phyloP scores from a whole-genome alignment of 108 stramenopile species.

The Aureococcus anophagefferens region DNA sequence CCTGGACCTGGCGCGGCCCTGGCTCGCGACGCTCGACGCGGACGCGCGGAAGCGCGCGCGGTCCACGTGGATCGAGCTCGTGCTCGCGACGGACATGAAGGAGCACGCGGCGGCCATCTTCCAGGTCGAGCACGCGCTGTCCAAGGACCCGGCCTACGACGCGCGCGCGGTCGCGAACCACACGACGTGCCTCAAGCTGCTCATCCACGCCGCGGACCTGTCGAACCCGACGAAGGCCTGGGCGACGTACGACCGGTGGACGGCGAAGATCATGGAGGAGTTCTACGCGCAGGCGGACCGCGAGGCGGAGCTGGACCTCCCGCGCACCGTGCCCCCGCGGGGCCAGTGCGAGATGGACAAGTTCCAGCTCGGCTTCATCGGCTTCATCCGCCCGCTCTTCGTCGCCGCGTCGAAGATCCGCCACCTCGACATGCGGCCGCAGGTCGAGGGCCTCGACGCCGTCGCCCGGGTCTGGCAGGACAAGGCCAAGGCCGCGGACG shows the following conservation, averaged over 20 bases:
- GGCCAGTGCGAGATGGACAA: conserved; percentile 24
- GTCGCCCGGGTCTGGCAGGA: too few relatives aligned
- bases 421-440: too few relatives aligned
- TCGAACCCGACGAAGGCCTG: conserved; percentile 7
- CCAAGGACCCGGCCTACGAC: not conserved
- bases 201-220: conserved; percentile 28
- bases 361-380: conserved; percentile 39
- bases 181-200: conserved; percentile 7
- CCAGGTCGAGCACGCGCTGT: not conserved
- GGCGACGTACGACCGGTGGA: conserved; percentile 16
- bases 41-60: not conserved
- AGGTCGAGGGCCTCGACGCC: too few relatives aligned
- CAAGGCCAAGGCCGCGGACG: too few relatives aligned
- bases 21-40: conserved; percentile 18
- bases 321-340: conserved; percentile 15
- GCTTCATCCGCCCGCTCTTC: conserved; percentile 12
- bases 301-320: conserved; percentile 15
- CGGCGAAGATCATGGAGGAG: conserved; percentile 16
- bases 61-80: conserved; percentile 3
- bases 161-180: not conserved
- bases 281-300: conserved; percentile 26
- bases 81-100: conserved; percentile 29
- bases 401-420: not conserved
- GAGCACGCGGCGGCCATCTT: conserved; percentile 8
- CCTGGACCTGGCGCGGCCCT: conserved; percentile 21